These are phyloP conservation scores for Candida coquimbonensis DNA, from an alignment of 805 yeast genomes.

Conservation along the genomic window DNA sequence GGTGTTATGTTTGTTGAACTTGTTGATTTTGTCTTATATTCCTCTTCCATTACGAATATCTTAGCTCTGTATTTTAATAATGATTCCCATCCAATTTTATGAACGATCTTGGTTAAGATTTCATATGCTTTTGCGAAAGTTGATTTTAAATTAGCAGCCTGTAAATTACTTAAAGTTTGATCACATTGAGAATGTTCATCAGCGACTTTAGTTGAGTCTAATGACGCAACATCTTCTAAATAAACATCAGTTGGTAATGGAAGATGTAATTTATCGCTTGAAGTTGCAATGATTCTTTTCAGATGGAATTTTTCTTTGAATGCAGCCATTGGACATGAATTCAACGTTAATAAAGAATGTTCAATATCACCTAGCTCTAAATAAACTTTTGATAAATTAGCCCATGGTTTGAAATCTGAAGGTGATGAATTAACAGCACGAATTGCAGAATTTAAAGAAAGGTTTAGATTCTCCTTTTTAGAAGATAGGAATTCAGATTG, in stretches of 20 bases:
- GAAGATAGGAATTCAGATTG: slow-evolving; percentile 52
- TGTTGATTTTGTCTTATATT: slow-evolving; percentile 35
- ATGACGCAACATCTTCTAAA: slow-evolving; percentile 57
- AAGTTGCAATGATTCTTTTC: slow-evolving; percentile 51
- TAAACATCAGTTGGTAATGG: slow-evolving; percentile 75
- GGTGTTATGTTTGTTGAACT: slow-evolving; percentile 5
- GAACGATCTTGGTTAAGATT: slow-evolving; percentile 56
- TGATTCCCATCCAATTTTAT: slow-evolving; percentile 68
- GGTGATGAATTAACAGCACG: slow-evolving; percentile 68
- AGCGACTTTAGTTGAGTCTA: slow-evolving; percentile 59
- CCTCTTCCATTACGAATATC: slow-evolving; percentile 65
- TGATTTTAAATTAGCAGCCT: slow-evolving; percentile 60
- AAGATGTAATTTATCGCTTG: slow-evolving; percentile 52
- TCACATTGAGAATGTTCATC: slow-evolving; percentile 62
- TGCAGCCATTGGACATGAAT: slow-evolving; percentile 73
- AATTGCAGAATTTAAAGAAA: slow-evolving; percentile 52
- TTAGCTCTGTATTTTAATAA: slow-evolving; percentile 51
- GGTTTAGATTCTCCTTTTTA: slow-evolving; percentile 43
- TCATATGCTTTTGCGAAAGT: slow-evolving; percentile 53
- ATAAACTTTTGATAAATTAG: slow-evolving; percentile 55
- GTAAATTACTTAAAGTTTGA: slow-evolving; percentile 52
- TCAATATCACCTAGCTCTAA: slow-evolving; percentile 60
- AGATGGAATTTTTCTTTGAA: slow-evolving; percentile 60
- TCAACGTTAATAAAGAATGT: slow-evolving; percentile 62
- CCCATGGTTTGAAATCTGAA: slow-evolving; percentile 72